Base-by-base conservation (phyloP, 139 green algal genomes). In the Chlorella sp. region DNA sequence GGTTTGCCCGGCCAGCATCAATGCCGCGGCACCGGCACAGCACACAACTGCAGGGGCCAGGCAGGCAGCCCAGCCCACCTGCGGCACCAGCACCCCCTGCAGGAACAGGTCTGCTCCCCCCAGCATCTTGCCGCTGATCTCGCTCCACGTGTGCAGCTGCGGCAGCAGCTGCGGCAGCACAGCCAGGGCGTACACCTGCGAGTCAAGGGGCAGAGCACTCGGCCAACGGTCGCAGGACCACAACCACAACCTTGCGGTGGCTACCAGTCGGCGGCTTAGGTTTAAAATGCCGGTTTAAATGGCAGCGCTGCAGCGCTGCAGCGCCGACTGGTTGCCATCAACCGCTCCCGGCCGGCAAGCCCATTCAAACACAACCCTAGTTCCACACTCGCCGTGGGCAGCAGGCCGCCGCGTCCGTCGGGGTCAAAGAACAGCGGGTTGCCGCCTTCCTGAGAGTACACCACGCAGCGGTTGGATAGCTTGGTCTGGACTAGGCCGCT, bases 371-470 rank as follows among this genome's bases (percentile, higher is more conserved):
- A 65, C 56, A 20, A 3, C 14, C 28, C 20, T 30, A 69, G 22
- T 69, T 14, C 14, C 30, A 24, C 26, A 24, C 80, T 67, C 72
- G 87, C 87, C 51, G 87, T 90, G 48, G 87, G 87, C 34, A 90
- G 78, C 58, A 90, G 60, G 28, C 38, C 80, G 19, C 69, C 69
- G 34, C 76, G 69, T 43, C 83, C 87, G 19, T 79, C 86, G 9
- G 87, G 87, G 38, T 90, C 87, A 44, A 90, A 90, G 44, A 90
- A 88, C 19, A 88, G 65, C 34, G 87, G 87, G 40, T 79, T 72
- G 41, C 82, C 83, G 36, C 85, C 87, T 2, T 86, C 79, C 19
- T 74, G 32, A 2, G 68, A 69, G 48, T 88, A 90, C 34, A 90
- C 78, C 32, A 83, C 16, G 32, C 46, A 80, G 22, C 84, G 68